A percentile compares a stretch with the other conserved stretches of the same genome.
Conservation (phyloP, 352 stramenopile species). For the Thraustotheca clavata region DNA sequence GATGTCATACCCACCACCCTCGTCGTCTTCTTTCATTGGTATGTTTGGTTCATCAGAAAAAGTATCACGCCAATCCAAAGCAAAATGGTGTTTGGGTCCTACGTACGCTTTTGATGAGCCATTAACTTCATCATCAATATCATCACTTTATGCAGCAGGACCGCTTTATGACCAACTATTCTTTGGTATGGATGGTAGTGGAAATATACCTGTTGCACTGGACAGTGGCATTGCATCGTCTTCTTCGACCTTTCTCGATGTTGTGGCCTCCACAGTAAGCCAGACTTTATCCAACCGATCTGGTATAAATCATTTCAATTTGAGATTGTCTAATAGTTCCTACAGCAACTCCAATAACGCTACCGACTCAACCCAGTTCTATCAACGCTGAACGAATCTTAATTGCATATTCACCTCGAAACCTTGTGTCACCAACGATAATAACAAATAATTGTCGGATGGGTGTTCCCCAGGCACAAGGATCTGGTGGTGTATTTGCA, state of each 20-base stretch:
- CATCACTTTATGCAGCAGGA: constrained; percentile 44
- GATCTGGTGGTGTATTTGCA: constrained; percentile 38
- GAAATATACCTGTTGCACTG: constrained; percentile 39
- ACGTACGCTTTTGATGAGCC: constrained; percentile 63
- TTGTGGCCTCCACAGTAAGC: background rate
- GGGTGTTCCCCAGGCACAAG: constrained; percentile 43
- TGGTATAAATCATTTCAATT: constrained; percentile 39
- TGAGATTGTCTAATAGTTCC: no score
- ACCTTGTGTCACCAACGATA: no score
- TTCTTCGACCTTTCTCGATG: background rate
- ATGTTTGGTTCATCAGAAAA: constrained; percentile 50
- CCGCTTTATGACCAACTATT: constrained; percentile 52
- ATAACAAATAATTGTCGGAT: constrained; percentile 41
- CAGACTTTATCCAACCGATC: constrained; percentile 26
- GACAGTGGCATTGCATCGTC: constrained; percentile 23
- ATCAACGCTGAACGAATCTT: constrained; percentile 41
- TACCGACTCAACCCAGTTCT: constrained; percentile 39
- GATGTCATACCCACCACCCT: constrained; percentile 56
- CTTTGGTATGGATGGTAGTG: constrained; percentile 36
- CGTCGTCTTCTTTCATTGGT: constrained; percentile 39
- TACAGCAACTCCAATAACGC: constrained; percentile 45
- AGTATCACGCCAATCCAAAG: constrained; percentile 33
- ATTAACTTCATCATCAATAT: constrained; percentile 37
- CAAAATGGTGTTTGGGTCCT: constrained; percentile 42
- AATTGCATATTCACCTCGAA: constrained; percentile 40